A percentile compares a stretch with the other conserved stretches of the same genome.
phyloP scores from a whole-genome alignment of 2,329 filamentous ascomycete species.

The Parascedosporium putredinis region DNA sequence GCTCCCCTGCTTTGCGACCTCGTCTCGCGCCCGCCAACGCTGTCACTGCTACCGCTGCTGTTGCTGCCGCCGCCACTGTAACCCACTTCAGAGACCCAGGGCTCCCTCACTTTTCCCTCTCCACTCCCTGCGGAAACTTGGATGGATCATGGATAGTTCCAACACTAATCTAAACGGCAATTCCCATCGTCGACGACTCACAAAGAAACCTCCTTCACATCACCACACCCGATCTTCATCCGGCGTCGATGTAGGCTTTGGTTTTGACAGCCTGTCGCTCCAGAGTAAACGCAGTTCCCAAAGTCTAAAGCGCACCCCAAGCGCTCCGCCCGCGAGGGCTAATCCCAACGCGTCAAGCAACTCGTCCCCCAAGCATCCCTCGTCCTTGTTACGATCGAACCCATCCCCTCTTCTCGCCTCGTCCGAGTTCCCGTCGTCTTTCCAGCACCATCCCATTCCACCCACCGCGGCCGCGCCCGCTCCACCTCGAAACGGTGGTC shows the following conservation, averaged over 20 bases:
- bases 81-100: neutral
- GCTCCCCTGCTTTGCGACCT: constrained; percentile 7
- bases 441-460: constrained; percentile 9
- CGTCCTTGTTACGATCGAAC: constrained; percentile 29
- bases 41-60: constrained; percentile 1
- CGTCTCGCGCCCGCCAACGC: neutral
- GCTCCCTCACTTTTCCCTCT: neutral
- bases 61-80: constrained; percentile 6
- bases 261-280: constrained; percentile 44
- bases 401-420: constrained; percentile 35
- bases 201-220: constrained; percentile 49
- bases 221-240: constrained; percentile 35
- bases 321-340: constrained; percentile 41
- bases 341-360: constrained; percentile 39
- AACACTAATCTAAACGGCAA: constrained; percentile 32
- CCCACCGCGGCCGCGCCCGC: constrained; percentile 10
- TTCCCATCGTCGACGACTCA: constrained; percentile 49
- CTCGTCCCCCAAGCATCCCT: constrained; percentile 36
- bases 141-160: constrained; percentile 36
- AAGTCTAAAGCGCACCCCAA: constrained; percentile 50
- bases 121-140: constrained; percentile 6
- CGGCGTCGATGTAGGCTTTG: constrained; percentile 37
- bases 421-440: constrained; percentile 33
- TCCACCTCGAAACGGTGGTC: constrained; percentile 12
- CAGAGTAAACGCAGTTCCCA: constrained; percentile 54